These are phyloP conservation scores for Solanum phureja DNA, from an alignment of 257 asterid genomes.

Conservation along the genomic window DNA sequence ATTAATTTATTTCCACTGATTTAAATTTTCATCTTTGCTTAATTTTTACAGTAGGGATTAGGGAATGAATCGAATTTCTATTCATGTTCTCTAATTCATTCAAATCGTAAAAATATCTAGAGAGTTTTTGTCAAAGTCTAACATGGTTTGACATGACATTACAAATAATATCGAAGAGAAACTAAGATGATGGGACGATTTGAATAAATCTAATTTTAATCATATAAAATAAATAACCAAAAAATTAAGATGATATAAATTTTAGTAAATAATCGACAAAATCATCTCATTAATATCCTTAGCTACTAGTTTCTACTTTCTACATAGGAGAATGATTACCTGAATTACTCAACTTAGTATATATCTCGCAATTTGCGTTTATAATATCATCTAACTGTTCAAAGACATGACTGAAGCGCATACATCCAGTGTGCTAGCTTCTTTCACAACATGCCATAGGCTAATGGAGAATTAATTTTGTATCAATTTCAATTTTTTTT, in stretches of 20 bases:
- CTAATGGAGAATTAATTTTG: neutral
- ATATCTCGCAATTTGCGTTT: neutral
- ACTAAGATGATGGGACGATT: too few relatives aligned
- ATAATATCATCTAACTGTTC: neutral
- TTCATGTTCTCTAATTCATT: too few relatives aligned
- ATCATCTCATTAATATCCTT: too few relatives aligned
- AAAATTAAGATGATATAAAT: too few relatives aligned
- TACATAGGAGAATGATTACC: neutral
- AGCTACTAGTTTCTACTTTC: too few relatives aligned
- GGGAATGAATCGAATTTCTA: neutral
- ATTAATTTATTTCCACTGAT: neutral
- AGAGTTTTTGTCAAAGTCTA: neutral
- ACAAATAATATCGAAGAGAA: neutral
- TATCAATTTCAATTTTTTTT: neutral
- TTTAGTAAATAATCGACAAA: too few relatives aligned
- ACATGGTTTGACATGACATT: neutral
- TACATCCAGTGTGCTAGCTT: neutral
- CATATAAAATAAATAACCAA: neutral
- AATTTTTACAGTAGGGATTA: too few relatives aligned
- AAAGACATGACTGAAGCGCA: neutral
- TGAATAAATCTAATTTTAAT: too few relatives aligned
- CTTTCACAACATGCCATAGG: slow-evolving; percentile 1
- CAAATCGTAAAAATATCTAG: neutral
- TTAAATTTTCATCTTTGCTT: neutral
- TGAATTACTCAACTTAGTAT: neutral